Evolutionary conservation across 345 rosid species (phyloP).

Genomic region (Syzygium oleosum): DNA sequence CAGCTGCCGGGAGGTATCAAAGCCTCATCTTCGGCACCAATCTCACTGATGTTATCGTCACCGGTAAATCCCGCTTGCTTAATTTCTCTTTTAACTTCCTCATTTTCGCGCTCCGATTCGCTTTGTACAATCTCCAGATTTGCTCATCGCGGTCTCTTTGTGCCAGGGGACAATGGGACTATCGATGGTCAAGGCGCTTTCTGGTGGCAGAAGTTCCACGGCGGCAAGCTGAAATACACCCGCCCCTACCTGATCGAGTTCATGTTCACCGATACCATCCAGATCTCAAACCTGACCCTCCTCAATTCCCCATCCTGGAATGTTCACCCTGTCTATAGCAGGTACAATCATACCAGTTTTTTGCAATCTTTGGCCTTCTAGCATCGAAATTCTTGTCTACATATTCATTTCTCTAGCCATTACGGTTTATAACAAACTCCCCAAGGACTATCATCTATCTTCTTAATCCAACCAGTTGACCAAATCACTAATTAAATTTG

Average conservation of each 20-base stretch:
- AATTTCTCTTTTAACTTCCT: neutral
- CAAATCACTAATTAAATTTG: neutral
- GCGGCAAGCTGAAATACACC: slow-evolving; percentile 72
- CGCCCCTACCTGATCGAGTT: slow-evolving; percentile 82
- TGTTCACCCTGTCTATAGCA: slow-evolving; percentile 87
- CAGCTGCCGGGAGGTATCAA: slow-evolving; percentile 69
- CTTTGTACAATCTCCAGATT: neutral
- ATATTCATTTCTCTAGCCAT: neutral
- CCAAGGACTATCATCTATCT: neutral
- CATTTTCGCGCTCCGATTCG: accelerated
- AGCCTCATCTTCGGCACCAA: slow-evolving; percentile 84
- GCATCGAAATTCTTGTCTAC: neutral
- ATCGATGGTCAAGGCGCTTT: slow-evolving; percentile 84
- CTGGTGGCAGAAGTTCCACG: slow-evolving; percentile 90
- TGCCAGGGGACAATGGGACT: slow-evolving; percentile 69
- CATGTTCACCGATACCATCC: slow-evolving; percentile 57
- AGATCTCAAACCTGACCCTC: slow-evolving; percentile 78
- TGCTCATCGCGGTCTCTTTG: neutral
- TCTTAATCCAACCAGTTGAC: neutral
- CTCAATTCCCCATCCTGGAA: slow-evolving; percentile 89
- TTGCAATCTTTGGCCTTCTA: neutral
- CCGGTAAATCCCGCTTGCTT: slow-evolving; percentile 25
- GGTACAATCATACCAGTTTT: slow-evolving; percentile 16
- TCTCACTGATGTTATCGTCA: slow-evolving; percentile 75
- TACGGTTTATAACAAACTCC: neutral